Conservation (phyloP, 768 basidiomycete genomes). For the Podaxis pistillaris region DNA sequence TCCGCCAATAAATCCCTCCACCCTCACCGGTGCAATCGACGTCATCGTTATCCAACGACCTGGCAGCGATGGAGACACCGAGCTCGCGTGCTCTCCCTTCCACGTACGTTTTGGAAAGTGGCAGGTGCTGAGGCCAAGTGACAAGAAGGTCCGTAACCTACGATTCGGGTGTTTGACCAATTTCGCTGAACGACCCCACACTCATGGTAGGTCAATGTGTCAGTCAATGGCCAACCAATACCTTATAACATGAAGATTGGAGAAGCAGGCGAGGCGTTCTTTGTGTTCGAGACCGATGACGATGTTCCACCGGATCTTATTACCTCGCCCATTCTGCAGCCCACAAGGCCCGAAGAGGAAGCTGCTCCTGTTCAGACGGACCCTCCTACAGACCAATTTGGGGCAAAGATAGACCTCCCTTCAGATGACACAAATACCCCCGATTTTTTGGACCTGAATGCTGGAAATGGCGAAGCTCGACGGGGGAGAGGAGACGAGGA, state of each 20-base stretch:
- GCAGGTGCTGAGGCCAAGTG: conserved; percentile 89
- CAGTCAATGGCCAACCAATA: conserved; percentile 80
- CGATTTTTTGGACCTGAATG: conserved; percentile 81
- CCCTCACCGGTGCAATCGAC: conserved; percentile 97
- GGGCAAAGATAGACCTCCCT: conserved; percentile 23
- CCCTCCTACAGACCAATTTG: conserved; percentile 38
- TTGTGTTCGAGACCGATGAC: conserved; percentile 95
- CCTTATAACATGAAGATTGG: conserved; percentile 99
- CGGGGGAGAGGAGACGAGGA: conserved; percentile 21
- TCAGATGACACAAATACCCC: conserved; percentile 13
- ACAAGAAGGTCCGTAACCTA: conserved; percentile 70
- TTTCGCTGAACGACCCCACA: neutral
- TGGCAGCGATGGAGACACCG: conserved; percentile 56
- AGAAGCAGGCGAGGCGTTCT: conserved; percentile 98
- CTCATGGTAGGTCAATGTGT: conserved; percentile 71
- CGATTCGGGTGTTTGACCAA: neutral
- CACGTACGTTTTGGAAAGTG: conserved; percentile 98
- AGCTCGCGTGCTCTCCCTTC: conserved; percentile 90
- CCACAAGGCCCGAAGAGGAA: conserved; percentile 47
- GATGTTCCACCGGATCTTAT: conserved; percentile 92
- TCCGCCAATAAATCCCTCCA: conserved; percentile 89
- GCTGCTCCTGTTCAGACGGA: conserved; percentile 21
- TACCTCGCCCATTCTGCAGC: conserved; percentile 85
- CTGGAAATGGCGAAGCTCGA: conserved; percentile 28
- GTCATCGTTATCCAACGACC: conserved; percentile 90